Percentiles rank a stretch among this genome's conserved stretches.
phyloP scores from a whole-genome alignment of 441 rosid genomes.

The Pelargonium australe region DNA sequence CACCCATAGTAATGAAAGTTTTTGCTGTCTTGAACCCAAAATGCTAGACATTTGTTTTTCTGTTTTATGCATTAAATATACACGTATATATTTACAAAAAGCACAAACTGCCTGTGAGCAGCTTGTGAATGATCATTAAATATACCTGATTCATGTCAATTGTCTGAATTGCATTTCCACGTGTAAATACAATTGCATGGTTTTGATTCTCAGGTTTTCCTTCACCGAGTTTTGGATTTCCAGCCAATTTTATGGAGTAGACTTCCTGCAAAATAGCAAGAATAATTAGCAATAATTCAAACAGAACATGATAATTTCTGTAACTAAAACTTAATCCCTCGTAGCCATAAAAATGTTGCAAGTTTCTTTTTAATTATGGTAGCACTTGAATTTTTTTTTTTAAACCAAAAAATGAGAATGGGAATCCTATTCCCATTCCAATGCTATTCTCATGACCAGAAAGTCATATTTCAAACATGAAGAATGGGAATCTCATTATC shows the following conservation, averaged over 20 bases:
- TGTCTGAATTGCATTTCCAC: conserved; percentile 95
- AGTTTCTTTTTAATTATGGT: neutral
- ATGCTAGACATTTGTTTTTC: no score
- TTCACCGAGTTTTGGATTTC: conserved; percentile 96
- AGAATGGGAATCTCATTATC: no score
- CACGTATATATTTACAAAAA: neutral
- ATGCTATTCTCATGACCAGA: no score
- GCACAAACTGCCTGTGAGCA: neutral
- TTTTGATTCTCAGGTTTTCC: conserved; percentile 99
- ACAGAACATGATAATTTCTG: neutral
- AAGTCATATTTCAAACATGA: no score
- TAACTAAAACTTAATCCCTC: neutral
- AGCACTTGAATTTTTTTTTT: neutral
- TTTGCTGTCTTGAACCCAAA: no score
- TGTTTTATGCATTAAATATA: no score
- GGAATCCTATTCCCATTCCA: no score
- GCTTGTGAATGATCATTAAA: neutral
- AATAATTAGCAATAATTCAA: neutral
- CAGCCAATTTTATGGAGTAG: conserved; percentile 88
- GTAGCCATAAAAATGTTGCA: neutral
- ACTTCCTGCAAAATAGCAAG: conserved; percentile 55
- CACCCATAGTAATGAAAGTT: no score
- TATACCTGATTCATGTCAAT: conserved; percentile 98
- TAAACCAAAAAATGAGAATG: no score
- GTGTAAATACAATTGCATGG: conserved; percentile 93